phyloP scores from a whole-genome alignment of 768 basidiomycete genomes.

The Phylloporus scabripes region DNA sequence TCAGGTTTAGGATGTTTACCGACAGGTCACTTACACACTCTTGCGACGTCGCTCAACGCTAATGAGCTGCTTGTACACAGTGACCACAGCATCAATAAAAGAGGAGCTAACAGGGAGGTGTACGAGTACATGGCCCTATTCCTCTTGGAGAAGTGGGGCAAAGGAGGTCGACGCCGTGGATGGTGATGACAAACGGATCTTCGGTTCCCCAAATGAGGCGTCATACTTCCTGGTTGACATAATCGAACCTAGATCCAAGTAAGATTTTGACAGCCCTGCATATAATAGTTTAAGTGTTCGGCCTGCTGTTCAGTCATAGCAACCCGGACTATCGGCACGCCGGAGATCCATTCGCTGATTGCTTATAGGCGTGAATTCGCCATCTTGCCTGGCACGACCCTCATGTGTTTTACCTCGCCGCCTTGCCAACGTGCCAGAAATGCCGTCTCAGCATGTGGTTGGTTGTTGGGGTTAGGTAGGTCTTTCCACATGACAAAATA shows the following conservation, averaged over 20 bases:
- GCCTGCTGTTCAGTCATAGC: neutral
- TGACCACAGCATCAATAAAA: conserved; percentile 68
- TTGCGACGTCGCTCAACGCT: conserved; percentile 1
- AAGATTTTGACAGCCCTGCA: neutral
- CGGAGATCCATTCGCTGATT: neutral
- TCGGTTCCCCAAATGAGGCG: neutral
- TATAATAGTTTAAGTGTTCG: neutral
- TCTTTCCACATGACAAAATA: too few relatives aligned
- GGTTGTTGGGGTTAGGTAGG: too few relatives aligned
- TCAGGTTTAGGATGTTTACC: conserved; percentile 93
- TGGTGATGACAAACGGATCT: conserved; percentile 36
- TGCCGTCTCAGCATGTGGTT: too few relatives aligned
- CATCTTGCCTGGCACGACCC: neutral
- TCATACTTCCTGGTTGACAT: conserved; percentile 6
- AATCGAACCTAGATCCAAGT: neutral
- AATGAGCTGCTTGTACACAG: conserved; percentile 35
- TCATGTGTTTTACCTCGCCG: neutral
- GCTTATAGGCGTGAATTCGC: neutral
- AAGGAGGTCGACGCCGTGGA: conserved; percentile 60
- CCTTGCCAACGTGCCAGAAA: too few relatives aligned
- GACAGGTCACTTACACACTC: conserved; percentile 62
- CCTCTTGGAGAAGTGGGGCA: conserved; percentile 91
- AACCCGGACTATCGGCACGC: neutral
- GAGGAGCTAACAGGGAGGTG: conserved; percentile 80
- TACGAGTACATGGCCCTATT: conserved; percentile 84